These are phyloP conservation scores for Aschersonia sp. DNA, from an alignment of 2,329 filamentous ascomycete genomes.

Conservation along the genomic window DNA sequence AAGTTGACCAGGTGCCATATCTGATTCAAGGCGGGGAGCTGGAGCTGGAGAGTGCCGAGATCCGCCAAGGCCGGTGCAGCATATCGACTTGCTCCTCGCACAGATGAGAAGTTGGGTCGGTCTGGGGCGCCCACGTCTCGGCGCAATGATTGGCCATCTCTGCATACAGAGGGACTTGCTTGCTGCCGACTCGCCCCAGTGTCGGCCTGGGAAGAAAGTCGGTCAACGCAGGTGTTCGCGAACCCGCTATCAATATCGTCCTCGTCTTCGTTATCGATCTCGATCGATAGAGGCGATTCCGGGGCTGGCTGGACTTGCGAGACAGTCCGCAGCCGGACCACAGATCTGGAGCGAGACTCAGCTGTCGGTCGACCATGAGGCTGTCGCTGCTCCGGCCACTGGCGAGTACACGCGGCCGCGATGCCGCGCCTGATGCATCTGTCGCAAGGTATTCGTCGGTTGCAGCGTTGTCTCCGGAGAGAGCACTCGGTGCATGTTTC, in stretches of 20 bases:
- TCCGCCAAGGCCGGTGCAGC: background rate
- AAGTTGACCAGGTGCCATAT: conserved; percentile 11
- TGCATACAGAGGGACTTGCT: too few species aligned
- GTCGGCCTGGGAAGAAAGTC: background rate
- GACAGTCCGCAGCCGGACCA: too few species aligned
- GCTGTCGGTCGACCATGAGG: too few species aligned
- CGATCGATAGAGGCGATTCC: background rate
- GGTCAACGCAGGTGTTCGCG: background rate
- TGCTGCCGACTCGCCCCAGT: too few species aligned
- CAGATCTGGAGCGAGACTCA: too few species aligned
- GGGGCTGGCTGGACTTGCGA: too few species aligned
- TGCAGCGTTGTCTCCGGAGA: conserved; percentile 1
- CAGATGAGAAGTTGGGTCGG: too few species aligned
- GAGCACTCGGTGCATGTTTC: conserved; percentile 2
- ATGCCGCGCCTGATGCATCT: conserved; percentile 2
- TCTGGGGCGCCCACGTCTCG: too few species aligned
- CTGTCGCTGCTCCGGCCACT: background rate
- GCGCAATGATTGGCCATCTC: too few species aligned
- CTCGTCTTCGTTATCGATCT: background rate
- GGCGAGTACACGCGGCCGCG: background rate
- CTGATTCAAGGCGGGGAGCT: conserved; percentile 3
- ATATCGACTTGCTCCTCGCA: background rate
- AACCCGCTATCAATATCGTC: background rate
- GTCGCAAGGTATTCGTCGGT: conserved; percentile 1
- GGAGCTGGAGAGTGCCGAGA: background rate